phyloP scores from a whole-genome alignment of 371 early-diverging fungal genomes.

The Smittium culicis region DNA sequence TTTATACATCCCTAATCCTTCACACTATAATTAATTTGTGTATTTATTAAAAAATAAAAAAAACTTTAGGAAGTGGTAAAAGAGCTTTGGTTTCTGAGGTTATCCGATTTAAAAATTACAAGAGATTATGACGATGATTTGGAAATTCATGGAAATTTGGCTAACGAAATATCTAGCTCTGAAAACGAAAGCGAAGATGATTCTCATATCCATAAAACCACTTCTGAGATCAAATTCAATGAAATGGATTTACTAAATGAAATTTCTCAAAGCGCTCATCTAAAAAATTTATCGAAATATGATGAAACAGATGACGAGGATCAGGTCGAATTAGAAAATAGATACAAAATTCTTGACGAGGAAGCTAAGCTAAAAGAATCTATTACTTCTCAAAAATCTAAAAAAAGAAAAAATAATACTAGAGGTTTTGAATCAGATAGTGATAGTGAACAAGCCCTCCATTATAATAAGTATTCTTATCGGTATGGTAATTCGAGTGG shows the following conservation, averaged over 20 bases:
- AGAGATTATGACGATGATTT: constrained; percentile 9
- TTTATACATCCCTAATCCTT: no score
- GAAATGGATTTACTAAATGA: background rate
- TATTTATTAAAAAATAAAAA: no score
- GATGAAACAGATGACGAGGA: background rate
- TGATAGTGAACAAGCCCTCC: no score
- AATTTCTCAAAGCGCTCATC: background rate
- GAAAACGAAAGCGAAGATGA: background rate
- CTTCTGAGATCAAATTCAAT: background rate
- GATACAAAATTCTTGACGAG: background rate
- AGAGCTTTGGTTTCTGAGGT: constrained; percentile 4
- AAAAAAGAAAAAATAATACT: background rate
- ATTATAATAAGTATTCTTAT: no score
- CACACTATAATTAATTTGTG: no score
- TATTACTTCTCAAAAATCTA: background rate
- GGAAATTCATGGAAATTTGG: constrained; percentile 2
- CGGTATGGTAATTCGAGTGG: no score
- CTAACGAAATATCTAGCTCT: background rate
- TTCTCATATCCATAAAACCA: background rate
- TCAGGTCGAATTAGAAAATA: background rate
- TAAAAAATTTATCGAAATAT: no score
- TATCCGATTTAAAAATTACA: constrained; percentile 5
- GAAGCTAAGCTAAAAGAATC: background rate
- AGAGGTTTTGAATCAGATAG: no score
- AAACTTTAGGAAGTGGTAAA: constrained; percentile 10